These are phyloP conservation scores for Curvularia sp. DNA, from an alignment of 2,329 filamentous ascomycete genomes.

Conservation along the genomic window DNA sequence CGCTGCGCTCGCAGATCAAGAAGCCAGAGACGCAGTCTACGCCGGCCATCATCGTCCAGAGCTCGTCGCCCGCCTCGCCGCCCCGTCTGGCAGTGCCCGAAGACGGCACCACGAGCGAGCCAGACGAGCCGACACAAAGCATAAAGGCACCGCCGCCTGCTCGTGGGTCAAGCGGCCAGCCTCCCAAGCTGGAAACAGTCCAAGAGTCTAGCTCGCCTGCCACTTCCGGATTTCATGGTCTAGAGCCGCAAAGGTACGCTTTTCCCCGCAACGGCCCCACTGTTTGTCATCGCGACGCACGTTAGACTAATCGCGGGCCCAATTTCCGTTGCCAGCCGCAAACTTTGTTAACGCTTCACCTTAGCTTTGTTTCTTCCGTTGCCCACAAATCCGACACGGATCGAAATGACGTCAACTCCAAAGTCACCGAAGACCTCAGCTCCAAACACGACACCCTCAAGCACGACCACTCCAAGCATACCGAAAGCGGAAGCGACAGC, in stretches of 20 bases:
- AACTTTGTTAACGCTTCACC: constrained; percentile 32
- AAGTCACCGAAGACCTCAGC: constrained; percentile 58
- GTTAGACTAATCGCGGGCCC: constrained; percentile 24
- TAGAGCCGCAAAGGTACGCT: constrained; percentile 42
- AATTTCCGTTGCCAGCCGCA: constrained; percentile 28
- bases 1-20: constrained; percentile 49
- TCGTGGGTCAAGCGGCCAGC: constrained; percentile 64
- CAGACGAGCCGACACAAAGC: constrained; percentile 48
- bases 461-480: constrained; percentile 47
- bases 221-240: constrained; percentile 64
- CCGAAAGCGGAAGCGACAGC: constrained; percentile 72
- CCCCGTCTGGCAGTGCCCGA: constrained; percentile 43
- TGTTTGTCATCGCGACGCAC: constrained; percentile 40
- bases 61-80: constrained; percentile 52
- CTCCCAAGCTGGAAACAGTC: constrained; percentile 81
- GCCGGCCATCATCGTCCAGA: constrained; percentile 57
- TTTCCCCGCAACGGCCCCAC: constrained; percentile 41
- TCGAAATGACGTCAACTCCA: constrained; percentile 56
- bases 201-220: constrained; percentile 82
- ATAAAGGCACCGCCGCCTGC: constrained; percentile 49
- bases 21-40: constrained; percentile 44
- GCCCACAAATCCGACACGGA: constrained; percentile 44
- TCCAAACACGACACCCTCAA: constrained; percentile 52
- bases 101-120: constrained; percentile 42
- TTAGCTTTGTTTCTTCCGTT: constrained; percentile 30